Conservation (phyloP, 129 eudicot species). For the Dittrichia graveolens region DNA sequence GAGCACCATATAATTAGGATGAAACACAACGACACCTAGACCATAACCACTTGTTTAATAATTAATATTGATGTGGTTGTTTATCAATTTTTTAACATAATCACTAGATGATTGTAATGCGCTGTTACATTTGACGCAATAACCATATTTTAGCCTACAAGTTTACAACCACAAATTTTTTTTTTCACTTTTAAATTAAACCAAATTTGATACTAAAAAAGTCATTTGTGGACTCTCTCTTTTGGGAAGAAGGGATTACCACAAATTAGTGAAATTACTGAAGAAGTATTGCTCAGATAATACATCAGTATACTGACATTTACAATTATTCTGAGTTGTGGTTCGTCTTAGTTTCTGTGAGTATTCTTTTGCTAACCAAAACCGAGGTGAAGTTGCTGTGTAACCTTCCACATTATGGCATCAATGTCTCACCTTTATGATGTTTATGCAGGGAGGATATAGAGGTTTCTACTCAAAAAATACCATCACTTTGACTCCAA, state of each 20-base stretch:
- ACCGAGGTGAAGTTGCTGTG: neutral
- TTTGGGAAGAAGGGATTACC: neutral
- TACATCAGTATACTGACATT: neutral
- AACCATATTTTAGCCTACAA: constrained; percentile 6
- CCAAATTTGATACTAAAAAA: neutral
- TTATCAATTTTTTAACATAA: neutral
- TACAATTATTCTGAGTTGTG: neutral
- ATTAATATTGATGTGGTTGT: neutral
- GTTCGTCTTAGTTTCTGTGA: constrained; percentile 5
- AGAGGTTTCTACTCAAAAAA: constrained; percentile 84
- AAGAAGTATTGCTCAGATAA: neutral
- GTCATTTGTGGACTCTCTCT: neutral
- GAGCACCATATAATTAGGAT: no score
- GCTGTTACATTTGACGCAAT: neutral
- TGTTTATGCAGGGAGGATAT: constrained; percentile 77
- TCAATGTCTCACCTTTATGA: neutral
- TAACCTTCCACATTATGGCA: constrained; percentile 5
- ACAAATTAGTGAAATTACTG: neutral
- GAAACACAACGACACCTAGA: no score
- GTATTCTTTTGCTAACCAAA: constrained; percentile 5
- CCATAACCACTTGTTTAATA: neutral
- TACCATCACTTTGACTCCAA: constrained; percentile 67
- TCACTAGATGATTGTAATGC: neutral
- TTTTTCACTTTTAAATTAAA: no score
- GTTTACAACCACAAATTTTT: neutral